A percentile compares a stretch with the other conserved stretches of the same genome.
phyloP scores from a whole-genome alignment of 148 eudicot genomes.

The Diospyros kaki region DNA sequence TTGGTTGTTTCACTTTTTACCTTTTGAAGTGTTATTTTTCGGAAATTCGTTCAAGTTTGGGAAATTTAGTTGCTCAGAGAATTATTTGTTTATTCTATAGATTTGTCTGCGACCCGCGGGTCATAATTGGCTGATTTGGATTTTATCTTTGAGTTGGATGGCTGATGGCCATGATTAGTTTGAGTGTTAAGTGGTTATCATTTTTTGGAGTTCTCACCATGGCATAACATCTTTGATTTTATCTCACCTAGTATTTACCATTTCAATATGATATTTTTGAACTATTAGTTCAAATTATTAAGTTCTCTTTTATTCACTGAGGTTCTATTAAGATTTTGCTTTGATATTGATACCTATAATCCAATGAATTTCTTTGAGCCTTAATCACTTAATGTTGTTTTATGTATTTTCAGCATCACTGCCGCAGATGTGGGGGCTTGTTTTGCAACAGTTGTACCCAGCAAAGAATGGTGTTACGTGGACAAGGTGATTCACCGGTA shows the following conservation, averaged over 20 bases:
- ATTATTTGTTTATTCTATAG: too few relatives aligned
- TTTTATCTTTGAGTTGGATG: too few relatives aligned
- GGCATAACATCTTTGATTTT: too few relatives aligned
- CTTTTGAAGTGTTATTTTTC: background rate
- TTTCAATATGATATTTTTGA: too few relatives aligned
- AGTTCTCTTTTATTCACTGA: too few relatives aligned
- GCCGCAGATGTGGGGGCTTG: slow-evolving; percentile 93
- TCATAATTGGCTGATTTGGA: too few relatives aligned
- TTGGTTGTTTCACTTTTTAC: background rate
- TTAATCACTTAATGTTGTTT: slow-evolving; percentile 4
- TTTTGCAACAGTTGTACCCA: slow-evolving; percentile 80
- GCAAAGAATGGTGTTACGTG: slow-evolving; percentile 75
- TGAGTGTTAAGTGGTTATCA: too few relatives aligned
- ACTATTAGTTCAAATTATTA: too few relatives aligned
- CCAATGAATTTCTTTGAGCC: background rate
- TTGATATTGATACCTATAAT: background rate
- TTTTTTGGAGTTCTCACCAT: too few relatives aligned
- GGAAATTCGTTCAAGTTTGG: background rate
- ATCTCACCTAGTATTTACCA: too few relatives aligned
- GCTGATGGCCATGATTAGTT: too few relatives aligned
- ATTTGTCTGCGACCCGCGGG: too few relatives aligned
- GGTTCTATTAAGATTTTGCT: background rate
- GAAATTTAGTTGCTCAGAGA: background rate
- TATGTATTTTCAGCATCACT: slow-evolving; percentile 70
- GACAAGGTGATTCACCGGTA: slow-evolving; percentile 97